Conservation (phyloP, 306 rosid genomes). For the Ammopiptanthus mongolicus region DNA sequence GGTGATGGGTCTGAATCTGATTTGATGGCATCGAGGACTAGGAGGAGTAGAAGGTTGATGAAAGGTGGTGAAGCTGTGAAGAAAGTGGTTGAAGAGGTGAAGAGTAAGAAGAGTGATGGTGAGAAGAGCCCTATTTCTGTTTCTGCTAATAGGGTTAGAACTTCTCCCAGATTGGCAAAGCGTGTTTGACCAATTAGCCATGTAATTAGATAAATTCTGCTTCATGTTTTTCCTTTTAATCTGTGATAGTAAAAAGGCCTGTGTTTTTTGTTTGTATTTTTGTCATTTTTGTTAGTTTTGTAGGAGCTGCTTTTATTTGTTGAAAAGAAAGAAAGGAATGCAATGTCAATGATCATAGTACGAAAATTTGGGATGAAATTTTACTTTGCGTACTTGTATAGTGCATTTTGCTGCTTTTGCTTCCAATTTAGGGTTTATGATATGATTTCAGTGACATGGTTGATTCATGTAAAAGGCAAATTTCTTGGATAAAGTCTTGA, state of each 20-base stretch:
- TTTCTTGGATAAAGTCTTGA: too few relatives aligned
- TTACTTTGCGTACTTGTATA: neutral
- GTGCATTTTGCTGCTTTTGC: neutral
- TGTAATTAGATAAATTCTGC: neutral
- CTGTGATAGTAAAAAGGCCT: neutral
- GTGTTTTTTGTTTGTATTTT: neutral
- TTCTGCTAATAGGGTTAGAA: slow-evolving; percentile 33
- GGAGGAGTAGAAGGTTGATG: slow-evolving; percentile 28
- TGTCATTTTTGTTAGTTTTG: neutral
- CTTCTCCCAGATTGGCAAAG: slow-evolving; percentile 58
- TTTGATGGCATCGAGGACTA: slow-evolving; percentile 8
- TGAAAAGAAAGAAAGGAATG: neutral
- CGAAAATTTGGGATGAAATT: neutral
- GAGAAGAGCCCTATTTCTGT: slow-evolving; percentile 18
- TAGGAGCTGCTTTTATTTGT: neutral
- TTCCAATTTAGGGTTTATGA: neutral
- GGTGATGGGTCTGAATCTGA: slow-evolving; percentile 17
- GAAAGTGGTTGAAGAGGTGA: slow-evolving; percentile 33
- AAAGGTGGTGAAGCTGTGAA: slow-evolving; percentile 21
- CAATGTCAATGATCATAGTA: neutral
- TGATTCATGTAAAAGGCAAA: neutral
- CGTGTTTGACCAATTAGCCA: slow-evolving; percentile 12
- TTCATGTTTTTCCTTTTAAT: neutral
- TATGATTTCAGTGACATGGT: neutral
- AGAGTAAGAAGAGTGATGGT: neutral